These are phyloP conservation scores for Rutidosis leptorrhynchoides DNA, from an alignment of 129 eudicot genomes.

Conservation along the genomic window DNA sequence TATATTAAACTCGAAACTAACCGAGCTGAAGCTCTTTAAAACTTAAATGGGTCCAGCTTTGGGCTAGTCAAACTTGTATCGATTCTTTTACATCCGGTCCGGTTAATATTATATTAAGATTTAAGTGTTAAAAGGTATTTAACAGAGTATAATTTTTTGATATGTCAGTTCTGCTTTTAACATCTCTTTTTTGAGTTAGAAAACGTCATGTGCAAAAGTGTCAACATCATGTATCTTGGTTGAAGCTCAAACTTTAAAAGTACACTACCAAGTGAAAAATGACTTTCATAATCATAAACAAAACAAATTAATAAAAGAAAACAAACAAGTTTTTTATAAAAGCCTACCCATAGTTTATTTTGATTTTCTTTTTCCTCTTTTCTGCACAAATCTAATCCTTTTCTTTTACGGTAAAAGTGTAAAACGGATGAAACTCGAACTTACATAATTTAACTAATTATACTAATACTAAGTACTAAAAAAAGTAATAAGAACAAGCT, in stretches of 20 bases:
- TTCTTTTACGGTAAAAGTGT: constrained; percentile 30
- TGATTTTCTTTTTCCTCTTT: constrained; percentile 22
- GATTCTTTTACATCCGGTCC: no score
- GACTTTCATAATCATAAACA: constrained; percentile 25
- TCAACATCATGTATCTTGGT: constrained; percentile 43
- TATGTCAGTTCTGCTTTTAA: constrained; percentile 23
- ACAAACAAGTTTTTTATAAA: constrained; percentile 31
- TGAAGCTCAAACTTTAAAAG: constrained; percentile 29
- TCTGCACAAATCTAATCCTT: constrained; percentile 37
- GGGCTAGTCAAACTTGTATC: no score
- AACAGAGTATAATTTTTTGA: constrained; percentile 18
- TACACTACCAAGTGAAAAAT: constrained; percentile 33
- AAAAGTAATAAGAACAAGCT: constrained; percentile 13
- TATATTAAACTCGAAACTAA: no score
- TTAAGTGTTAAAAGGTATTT: no score
- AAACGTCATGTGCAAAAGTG: constrained; percentile 27
- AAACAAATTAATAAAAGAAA: constrained; percentile 11
- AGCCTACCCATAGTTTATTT: constrained; percentile 29
- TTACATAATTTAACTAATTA: constrained; percentile 12
- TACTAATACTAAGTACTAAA: no score
- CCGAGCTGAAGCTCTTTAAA: no score
- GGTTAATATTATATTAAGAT: no score
- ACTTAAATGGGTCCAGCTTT: no score
- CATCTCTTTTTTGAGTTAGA: constrained; percentile 18
- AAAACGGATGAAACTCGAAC: constrained; percentile 20